Percentiles rank a stretch among this genome's conserved stretches.
Evolutionary conservation across 805 yeast genomes (phyloP).

Genomic region (Wickerhamiella dianesei): DNA sequence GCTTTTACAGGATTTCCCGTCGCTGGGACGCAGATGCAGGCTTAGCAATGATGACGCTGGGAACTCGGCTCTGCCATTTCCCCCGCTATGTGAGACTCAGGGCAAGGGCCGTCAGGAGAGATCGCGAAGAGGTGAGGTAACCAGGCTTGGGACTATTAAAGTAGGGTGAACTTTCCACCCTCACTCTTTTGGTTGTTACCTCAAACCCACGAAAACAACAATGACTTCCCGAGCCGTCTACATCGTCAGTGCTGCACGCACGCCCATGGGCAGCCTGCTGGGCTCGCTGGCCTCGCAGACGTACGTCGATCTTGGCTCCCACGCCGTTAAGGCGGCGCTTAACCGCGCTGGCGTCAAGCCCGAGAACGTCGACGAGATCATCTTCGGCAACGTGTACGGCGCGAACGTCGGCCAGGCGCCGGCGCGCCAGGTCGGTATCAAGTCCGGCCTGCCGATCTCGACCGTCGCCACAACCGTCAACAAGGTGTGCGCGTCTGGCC

Average conservation of each 20-base stretch:
- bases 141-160: no score
- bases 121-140: no score
- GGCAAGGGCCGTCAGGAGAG: background rate
- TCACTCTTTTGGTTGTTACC: no score
- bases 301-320: constrained; percentile 71
- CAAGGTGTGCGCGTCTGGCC: constrained; percentile 95
- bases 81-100: no score
- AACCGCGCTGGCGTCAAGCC: constrained; percentile 59
- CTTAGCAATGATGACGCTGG: background rate
- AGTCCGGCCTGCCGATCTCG: constrained; percentile 69
- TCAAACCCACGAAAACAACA: no score
- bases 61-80: background rate
- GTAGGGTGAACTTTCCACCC: no score
- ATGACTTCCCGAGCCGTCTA: constrained; percentile 35
- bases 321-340: constrained; percentile 76
- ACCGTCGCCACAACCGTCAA: constrained; percentile 83
- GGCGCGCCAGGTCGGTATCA: constrained; percentile 91
- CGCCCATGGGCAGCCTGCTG: constrained; percentile 89
- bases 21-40: background rate
- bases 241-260: constrained; percentile 78
- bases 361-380: constrained; percentile 70
- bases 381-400: constrained; percentile 83
- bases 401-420: constrained; percentile 97
- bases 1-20: background rate
- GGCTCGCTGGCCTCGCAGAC: constrained; percentile 59